Conservation (phyloP, 2,329 filamentous ascomycete species). For the Xylaria digitata region DNA sequence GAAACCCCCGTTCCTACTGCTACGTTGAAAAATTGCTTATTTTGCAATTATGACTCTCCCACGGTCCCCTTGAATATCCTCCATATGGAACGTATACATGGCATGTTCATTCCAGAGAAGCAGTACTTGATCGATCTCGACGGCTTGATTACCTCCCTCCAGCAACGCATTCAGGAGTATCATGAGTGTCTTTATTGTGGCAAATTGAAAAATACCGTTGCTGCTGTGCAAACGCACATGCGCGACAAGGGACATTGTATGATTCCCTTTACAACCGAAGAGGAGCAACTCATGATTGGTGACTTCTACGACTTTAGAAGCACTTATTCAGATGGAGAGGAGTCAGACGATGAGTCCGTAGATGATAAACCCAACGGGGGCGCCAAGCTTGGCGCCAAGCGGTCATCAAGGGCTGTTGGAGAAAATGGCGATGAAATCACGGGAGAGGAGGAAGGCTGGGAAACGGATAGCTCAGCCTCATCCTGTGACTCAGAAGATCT, state of each 20-base stretch:
- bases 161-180: slow-evolving; percentile 81
- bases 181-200: slow-evolving; percentile 91
- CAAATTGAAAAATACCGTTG: slow-evolving; percentile 80
- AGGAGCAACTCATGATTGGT: slow-evolving; percentile 92
- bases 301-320: slow-evolving; percentile 97
- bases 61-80: slow-evolving; percentile 79
- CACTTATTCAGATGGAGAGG: slow-evolving; percentile 88
- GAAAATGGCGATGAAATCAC: slow-evolving; percentile 66
- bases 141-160: slow-evolving; percentile 81
- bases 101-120: slow-evolving; percentile 95
- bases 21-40: slow-evolving; percentile 75
- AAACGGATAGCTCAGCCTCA: slow-evolving; percentile 92
- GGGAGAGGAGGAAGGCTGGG: slow-evolving; percentile 83
- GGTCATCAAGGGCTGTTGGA: slow-evolving; percentile 63
- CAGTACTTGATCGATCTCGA: slow-evolving; percentile 84
- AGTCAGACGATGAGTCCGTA: slow-evolving; percentile 65
- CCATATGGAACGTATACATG: slow-evolving; percentile 93
- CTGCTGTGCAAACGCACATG: slow-evolving; percentile 95
- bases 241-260: slow-evolving; percentile 96
- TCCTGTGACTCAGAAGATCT: slow-evolving; percentile 89
- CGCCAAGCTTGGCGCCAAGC: slow-evolving; percentile 75
- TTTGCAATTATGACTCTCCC: slow-evolving; percentile 89
- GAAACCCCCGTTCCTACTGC: slow-evolving; percentile 54
- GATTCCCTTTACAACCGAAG: slow-evolving; percentile 89
- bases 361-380: slow-evolving; percentile 66